Evolutionary conservation across 2,329 filamentous ascomycete genomes (phyloP), one percentile per base, ranked within the genome.

Genomic region (Hirsutella thompsonii): DNA sequence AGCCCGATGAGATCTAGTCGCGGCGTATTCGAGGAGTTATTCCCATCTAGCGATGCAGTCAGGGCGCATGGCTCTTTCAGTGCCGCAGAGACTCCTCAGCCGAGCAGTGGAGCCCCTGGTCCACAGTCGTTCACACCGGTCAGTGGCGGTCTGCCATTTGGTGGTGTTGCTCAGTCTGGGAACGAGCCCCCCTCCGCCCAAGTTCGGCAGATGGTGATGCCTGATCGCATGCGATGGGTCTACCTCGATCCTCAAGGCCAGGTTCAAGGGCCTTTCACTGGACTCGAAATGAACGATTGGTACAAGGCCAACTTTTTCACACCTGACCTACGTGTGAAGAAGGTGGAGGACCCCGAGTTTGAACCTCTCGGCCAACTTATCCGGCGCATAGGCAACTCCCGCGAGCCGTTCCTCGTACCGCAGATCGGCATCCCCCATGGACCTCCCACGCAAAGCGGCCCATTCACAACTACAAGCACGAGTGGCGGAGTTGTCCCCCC

Each of bases 231-330:
- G 88, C 76, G 90, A 52, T 98, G 92, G 92, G 90, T 95, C 16
- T 98, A 98, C 57, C 80, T 93, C 40, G 92, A 98, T 57, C 92
- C 92, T 5, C 86, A 94, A 56, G 88, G 88, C 19, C 83, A 86
- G 46, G 81, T 87, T 5, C 92, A 98, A 57, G 92, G 92, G 0
- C 92, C 92, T 0, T 98, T 92, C 64, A 95, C 88, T 32, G 92
- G 92, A 1, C 67, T 98, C 38, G 92, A 98, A 62, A 98, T 98
- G 92, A 93, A 98, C 51, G 93, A 98, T 53, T 98, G 92, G 92
- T 98, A 96, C 65, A 96, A 96, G 60, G 90, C 89, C 30, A 89
- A 90, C 36, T 98, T 96, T 66, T 98, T 98, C 63, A 94, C 87
- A 0, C 81, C 90, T 0, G 90, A 98, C 52, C 70, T 98, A 18